A percentile compares a stretch with the other conserved stretches of the same genome.
Evolutionary conservation across 305 asterid species (phyloP).

Genomic region (Fraxinus ornus): DNA sequence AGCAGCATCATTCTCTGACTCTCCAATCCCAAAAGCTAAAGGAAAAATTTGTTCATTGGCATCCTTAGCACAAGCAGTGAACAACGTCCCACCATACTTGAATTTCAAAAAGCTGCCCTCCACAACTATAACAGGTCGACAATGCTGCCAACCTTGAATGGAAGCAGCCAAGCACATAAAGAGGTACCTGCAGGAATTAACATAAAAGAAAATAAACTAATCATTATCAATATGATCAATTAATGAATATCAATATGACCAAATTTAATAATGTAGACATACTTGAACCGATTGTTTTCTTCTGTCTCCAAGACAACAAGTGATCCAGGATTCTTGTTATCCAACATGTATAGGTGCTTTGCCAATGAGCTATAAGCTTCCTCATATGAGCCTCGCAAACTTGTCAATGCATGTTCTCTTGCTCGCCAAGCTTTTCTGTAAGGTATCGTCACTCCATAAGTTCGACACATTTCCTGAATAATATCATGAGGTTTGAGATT

Average conservation of each 20-base stretch:
- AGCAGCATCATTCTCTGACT: constrained; percentile 8
- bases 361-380: constrained; percentile 13
- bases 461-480: constrained; percentile 15
- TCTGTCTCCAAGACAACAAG: not conserved
- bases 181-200: not conserved
- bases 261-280: not conserved
- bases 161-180: constrained; percentile 12
- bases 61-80: constrained; percentile 7
- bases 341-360: constrained; percentile 9
- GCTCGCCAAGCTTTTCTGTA: constrained; percentile 10
- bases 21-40: constrained; percentile 3
- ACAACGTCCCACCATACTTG: constrained; percentile 6
- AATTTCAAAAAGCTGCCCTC: constrained; percentile 11
- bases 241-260: not conserved
- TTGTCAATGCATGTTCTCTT: constrained; percentile 5
- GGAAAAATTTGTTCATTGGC: constrained; percentile 8
- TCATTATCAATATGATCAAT: not conserved
- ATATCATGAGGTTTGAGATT: constrained; percentile 13
- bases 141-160: constrained; percentile 11
- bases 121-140: constrained; percentile 7
- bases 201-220: not conserved
- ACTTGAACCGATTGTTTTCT: constrained; percentile 1
- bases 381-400: constrained; percentile 7
- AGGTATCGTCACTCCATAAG: constrained; percentile 12
- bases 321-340: constrained; percentile 8